Conservation (phyloP, 352 stramenopile genomes). For the Globisporangium perplexum region DNA sequence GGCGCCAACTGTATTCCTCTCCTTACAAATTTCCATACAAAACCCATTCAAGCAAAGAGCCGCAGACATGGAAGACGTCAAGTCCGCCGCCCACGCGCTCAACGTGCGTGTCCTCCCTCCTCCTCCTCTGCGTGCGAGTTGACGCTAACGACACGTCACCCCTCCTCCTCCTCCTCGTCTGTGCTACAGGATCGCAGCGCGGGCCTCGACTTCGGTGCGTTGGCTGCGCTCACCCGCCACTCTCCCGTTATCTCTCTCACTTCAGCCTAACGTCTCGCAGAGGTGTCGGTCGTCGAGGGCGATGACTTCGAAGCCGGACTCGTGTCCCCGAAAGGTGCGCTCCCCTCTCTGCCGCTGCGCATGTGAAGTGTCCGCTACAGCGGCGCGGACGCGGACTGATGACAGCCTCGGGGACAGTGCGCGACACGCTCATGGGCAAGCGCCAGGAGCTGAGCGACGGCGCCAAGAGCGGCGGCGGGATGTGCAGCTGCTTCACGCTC, state of each 20-base stretch:
- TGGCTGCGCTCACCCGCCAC: neutral
- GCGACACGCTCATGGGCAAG: constrained; percentile 63
- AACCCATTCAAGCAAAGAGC: neutral
- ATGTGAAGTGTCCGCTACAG: neutral
- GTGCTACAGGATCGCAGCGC: constrained; percentile 47
- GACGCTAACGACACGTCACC: neutral
- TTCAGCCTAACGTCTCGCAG: constrained; percentile 16
- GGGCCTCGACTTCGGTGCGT: constrained; percentile 68
- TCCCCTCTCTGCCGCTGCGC: neutral
- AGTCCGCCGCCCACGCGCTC: constrained; percentile 32
- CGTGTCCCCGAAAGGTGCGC: constrained; percentile 65
- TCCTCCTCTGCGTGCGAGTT: neutral
- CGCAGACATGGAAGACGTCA: constrained; percentile 32
- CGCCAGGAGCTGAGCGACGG: constrained; percentile 27
- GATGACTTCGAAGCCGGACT: constrained; percentile 73
- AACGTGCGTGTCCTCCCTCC: constrained; percentile 22
- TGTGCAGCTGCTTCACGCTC: constrained; percentile 80
- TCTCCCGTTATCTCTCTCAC: neutral
- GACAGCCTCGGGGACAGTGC: constrained; percentile 15
- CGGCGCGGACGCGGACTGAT: no score
- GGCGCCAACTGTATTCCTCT: neutral
- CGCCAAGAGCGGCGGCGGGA: constrained; percentile 26
- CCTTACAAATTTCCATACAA: neutral
- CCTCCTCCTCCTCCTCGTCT: neutral
- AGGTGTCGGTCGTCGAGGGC: constrained; percentile 68